Evolutionary conservation across 257 asterid species (phyloP), one percentile per base, ranked within the genome.

Genomic region (Leonotis leonurus): DNA sequence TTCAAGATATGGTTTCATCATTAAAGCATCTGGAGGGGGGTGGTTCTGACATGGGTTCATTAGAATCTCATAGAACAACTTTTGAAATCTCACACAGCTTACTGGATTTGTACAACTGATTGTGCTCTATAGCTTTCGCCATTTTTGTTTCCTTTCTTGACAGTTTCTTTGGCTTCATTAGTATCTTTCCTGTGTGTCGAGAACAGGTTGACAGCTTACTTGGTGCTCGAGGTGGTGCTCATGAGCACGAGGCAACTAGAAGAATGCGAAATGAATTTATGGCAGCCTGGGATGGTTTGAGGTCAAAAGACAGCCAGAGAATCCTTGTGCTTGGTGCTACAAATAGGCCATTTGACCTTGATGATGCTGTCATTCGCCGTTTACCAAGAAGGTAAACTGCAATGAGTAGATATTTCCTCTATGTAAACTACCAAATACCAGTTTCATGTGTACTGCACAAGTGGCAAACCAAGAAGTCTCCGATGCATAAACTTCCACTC

Each of bases 261-360:
- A 83, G 97, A 77, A 89, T 93, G 99, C 76, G 97, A 21, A 93
- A 93, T 65, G 97, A 93, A 77, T 93, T 93, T 65, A 93, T 93
- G 99, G 91, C 99, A 24, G 97, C 99, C 44, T 93, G 99, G 99
- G 99, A 93, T 79, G 99, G 99, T 55, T 81, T 93, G 81, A 83
- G 97, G 80, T 80, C 99, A 60, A 86, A 89, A 77, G 97, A 89
- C 62, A 89, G 90, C 81, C 96, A 89, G 80, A 82, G 89, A 68
- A 85, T 93, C 73, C 94, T 93, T 59, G 86, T 93, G 56, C 94
- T 93, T 61, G 99, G 99, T n/a, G 99, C 99, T 62, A 93, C 97
- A 24, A 93, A 93, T 77, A 85, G 99, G 41, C 99, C 99, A 49
- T 89, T 93, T 78, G 99, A 93, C 75, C 99, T 93, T 65, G 99